Base-by-base conservation (phyloP, 306 rosid species). In the Astragalus glycyphyllos region DNA sequence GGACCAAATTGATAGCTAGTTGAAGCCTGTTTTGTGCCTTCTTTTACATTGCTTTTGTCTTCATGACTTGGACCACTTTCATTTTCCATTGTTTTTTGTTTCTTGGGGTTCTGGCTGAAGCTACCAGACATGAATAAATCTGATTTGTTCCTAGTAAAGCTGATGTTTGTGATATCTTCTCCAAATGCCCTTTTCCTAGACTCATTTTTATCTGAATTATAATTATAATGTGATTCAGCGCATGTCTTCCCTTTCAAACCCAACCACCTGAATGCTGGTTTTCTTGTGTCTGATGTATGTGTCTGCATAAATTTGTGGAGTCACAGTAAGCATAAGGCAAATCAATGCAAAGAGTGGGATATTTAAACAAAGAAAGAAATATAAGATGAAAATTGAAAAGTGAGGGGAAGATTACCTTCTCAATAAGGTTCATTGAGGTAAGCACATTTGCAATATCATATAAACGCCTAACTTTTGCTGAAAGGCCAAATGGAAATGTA, bases 391-490 rank as follows among this genome's bases (percentile, higher is more conserved):
- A 62, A 16, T 2, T 7, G 29, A 53, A 46, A 62, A 16, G 3
- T 7, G 29, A 2, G 10, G 56, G 20, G n/a, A 68, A 14, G 29
- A 65, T 81, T 54, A 91, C 99, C 97, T 91, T 94, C 77, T 94
- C 96, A 48, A 94, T 94, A 3, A 94, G 95, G 48, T 68, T 88
- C 85, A 94, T 86, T 49, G 99, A 89, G 45, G 97, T 88, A 58
- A 91, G 73, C 70, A 94, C 97, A 74, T 94, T 94, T 41, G 97
- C 99, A 29, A 94, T 94, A 68, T 94, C 99, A 72, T 94, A 94
- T 8, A 94, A 84, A 76, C 97, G 92, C 59, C 99, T 87, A n/a
- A 94, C 91, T 83, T 91, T 94, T 12, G 97, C 99, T 89, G 97
- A 77, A 84, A 86, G 31, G 44, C 50, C 46, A 68, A 29, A 79